These are phyloP conservation scores for Neotropicomus parvogracilis DNA, from an alignment of 1,284 basidiomycete genomes.

Conservation along the genomic window DNA sequence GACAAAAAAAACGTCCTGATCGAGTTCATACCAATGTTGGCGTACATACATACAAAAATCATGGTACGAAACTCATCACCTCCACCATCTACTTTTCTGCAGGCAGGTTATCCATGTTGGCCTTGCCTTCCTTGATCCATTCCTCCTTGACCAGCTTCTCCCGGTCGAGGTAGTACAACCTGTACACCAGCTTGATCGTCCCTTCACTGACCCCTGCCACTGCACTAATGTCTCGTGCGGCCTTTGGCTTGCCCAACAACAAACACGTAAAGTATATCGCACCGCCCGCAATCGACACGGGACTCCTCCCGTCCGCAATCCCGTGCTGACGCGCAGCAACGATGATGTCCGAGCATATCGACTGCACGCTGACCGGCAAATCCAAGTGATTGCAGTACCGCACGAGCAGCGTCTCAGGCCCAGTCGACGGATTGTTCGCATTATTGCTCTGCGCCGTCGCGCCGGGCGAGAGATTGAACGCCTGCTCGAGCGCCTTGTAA, in stretches of 20 bases:
- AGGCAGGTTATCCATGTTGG: conserved; percentile 44
- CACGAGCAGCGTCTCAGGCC: conserved; percentile 84
- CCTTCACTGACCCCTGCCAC: conserved; percentile 98
- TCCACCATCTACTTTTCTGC: conserved; percentile 21
- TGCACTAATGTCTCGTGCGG: conserved; percentile 82
- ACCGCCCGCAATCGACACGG: conserved; percentile 94
- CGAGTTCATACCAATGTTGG: conserved; percentile 7
- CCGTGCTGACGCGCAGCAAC: conserved; percentile 77
- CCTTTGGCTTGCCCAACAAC: conserved; percentile 72
- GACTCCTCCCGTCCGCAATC: conserved; percentile 89
- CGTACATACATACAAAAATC: conserved; percentile 23
- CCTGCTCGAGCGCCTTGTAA: conserved; percentile 89
- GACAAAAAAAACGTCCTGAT: conserved; percentile 2
- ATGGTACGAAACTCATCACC: conserved; percentile 10
- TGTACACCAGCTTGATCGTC: conserved; percentile 88
- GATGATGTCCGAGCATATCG: conserved; percentile 85
- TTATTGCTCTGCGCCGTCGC: conserved; percentile 48
- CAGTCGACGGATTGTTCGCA: conserved; percentile 45
- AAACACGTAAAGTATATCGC: conserved; percentile 92
- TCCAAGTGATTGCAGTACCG: conserved; percentile 94
- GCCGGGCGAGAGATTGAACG: conserved; percentile 84
- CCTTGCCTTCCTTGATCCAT: conserved; percentile 78
- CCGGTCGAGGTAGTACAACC: conserved; percentile 64
- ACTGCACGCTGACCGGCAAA: conserved; percentile 78
- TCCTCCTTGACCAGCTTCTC: conserved; percentile 77